Percentiles rank a stretch among this genome's conserved stretches.
Evolutionary conservation across 768 basidiomycete species (phyloP).

Genomic region (Phylloporus rhodoxanthus): DNA sequence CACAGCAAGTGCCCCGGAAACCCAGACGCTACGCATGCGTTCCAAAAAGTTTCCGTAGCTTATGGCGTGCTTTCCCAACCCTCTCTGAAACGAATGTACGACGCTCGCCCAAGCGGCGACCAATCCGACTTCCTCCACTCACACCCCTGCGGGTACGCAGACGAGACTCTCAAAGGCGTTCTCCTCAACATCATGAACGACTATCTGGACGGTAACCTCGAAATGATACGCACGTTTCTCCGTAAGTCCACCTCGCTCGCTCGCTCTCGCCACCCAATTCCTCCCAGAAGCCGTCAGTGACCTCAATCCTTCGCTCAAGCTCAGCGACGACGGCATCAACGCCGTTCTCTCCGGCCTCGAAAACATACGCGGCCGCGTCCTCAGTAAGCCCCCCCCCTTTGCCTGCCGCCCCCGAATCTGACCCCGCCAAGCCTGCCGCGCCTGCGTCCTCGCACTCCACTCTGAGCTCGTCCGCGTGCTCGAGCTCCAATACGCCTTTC

Average conservation of each 20-base stretch:
- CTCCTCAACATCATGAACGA: conserved; percentile 72
- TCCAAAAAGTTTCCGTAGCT: conserved; percentile 81
- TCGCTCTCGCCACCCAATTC: background rate
- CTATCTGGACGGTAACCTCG: conserved; percentile 82
- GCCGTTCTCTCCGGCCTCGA: conserved; percentile 66
- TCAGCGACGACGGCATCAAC: conserved; percentile 76
- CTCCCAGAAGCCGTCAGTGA: conserved; percentile 66
- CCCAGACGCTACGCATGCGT: conserved; percentile 73
- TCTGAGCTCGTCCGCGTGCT: conserved; percentile 70
- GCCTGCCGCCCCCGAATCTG: background rate
- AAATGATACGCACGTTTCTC: conserved; percentile 70
- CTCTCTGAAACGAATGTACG: conserved; percentile 61
- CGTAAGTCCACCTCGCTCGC: conserved; percentile 39
- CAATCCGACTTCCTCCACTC: conserved; percentile 47
- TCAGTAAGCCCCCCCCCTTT: conserved; percentile 41
- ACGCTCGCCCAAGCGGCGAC: conserved; percentile 44
- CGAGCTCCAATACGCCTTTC: conserved; percentile 74
- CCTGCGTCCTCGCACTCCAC: conserved; percentile 69
- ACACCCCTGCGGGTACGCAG: conserved; percentile 51
- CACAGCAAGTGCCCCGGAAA: conserved; percentile 72
- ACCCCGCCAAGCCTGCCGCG: conserved; percentile 54
- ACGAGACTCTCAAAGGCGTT: conserved; percentile 76
- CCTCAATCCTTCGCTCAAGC: conserved; percentile 68
- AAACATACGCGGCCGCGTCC: conserved; percentile 64
- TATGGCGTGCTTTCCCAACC: conserved; percentile 78